Evolutionary conservation across 2,329 filamentous ascomycete species (phyloP).

Genomic region (Alternaria longipes): DNA sequence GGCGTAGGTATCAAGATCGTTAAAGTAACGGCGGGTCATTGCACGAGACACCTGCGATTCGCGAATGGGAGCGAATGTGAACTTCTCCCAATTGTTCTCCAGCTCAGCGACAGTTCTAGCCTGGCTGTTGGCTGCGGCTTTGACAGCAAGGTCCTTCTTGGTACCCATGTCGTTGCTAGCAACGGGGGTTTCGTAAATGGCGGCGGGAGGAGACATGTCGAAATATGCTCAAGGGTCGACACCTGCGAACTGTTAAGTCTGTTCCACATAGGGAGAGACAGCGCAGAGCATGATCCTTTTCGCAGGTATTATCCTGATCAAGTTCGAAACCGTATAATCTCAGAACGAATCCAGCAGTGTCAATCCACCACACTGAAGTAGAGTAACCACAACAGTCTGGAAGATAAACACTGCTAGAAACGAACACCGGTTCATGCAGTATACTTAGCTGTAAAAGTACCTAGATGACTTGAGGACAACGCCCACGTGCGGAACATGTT

Average conservation of each 20-base stretch:
- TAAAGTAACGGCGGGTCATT: constrained; percentile 93
- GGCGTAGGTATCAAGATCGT: constrained; percentile 86
- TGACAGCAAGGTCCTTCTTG: constrained; percentile 57
- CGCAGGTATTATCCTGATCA: constrained; percentile 99
- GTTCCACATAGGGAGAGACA: constrained; percentile 45
- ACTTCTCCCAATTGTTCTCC: constrained; percentile 80
- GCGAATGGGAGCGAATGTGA: constrained; percentile 85
- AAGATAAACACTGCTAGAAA: constrained; percentile 25
- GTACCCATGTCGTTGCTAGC: constrained; percentile 29
- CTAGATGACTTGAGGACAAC: constrained; percentile 50
- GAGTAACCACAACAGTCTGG: constrained; percentile 7
- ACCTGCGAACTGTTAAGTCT: constrained; percentile 45
- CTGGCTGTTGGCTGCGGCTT: constrained; percentile 56
- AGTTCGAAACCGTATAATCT: constrained; percentile 94
- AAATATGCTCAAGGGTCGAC: constrained; percentile 39
- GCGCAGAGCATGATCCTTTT: constrained; percentile 92
- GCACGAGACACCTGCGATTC: constrained; percentile 92
- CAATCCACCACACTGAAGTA: constrained; percentile 1
- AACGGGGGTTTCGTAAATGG: constrained; percentile 61
- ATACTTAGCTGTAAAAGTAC: constrained; percentile 52
- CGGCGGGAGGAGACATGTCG: constrained; percentile 80
- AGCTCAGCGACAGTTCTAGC: constrained; percentile 70
- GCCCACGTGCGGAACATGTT: constrained; percentile 43
- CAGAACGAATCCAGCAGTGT: constrained; percentile 62
- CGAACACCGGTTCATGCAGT: constrained; percentile 56